Evolutionary conservation across 768 basidiomycete species (phyloP), one percentile per base, ranked within the genome.

Genomic region (Trametes maxima): DNA sequence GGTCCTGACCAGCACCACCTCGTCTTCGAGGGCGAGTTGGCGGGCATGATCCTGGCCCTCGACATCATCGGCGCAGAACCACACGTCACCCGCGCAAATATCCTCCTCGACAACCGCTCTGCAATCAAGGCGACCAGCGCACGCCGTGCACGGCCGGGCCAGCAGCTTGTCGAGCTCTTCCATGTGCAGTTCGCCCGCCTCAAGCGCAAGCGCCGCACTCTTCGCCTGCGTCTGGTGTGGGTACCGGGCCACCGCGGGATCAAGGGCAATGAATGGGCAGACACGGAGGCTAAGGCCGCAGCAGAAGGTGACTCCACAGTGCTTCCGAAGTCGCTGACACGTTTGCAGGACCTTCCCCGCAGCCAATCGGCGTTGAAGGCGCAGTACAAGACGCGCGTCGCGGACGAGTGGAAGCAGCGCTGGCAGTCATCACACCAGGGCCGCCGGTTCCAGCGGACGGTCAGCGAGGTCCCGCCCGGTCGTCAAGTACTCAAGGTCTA

Each of bases 231-330:
- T 2, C 1, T 49, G 1, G 28, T 49, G 36, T 69, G 69, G 69
- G 56, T 65, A 2, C 63, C 65, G 12, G 64, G 69, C 1, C 69
- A 70, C 33, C 16, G 16, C 4, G 54, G 58, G 2, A 58, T 69
- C 7, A 54, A 64, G 8, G 69, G 69, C 7, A 69, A 70, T 47
- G 67, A 69, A 28, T 19, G 33, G 35, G 71, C 68, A 35, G 71
- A 70, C 54, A 42, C 44, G 28, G 59, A 68, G 54, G 71, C 71
- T 5, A 72, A 70, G 50, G 24, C 40, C 13, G 71, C 69, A 14
- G 65, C 65, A 19, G 40, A 55, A 25, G 64, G 46, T 24, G 46
- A 47, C 24, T 47, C 46, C 46, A 47, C 46, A 12, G 22, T 25
- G 5, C 46, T 47, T 22, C 46, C 46, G 13, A 24, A 24, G 24